Percentiles rank a stretch among this genome's conserved stretches.
Conservation (phyloP, 148 eudicot genomes). For the Silene conica region DNA sequence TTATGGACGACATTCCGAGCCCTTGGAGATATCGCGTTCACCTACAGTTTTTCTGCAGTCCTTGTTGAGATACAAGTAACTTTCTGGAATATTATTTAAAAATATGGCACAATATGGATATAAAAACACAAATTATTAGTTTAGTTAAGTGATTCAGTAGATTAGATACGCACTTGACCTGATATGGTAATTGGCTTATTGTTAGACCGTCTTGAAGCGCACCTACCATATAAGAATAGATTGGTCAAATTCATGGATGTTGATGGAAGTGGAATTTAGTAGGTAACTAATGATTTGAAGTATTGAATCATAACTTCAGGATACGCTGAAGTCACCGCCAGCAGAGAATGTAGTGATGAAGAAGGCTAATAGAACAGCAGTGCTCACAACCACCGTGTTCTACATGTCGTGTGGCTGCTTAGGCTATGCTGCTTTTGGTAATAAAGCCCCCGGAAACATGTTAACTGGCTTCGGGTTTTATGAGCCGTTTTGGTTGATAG, state of each 20-base stretch:
- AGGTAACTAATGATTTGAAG: background rate
- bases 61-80: conserved; percentile 71
- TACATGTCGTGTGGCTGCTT: conserved; percentile 74
- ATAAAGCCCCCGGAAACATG: conserved; percentile 68
- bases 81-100: background rate
- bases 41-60: conserved; percentile 54
- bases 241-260: too few relatives aligned
- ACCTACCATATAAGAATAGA: too few relatives aligned
- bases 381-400: conserved; percentile 50
- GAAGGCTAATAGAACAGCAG: conserved; percentile 44
- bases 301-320: conserved; percentile 27
- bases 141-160: too few relatives aligned
- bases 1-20: conserved; percentile 59
- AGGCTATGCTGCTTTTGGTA: conserved; percentile 77
- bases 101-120: background rate
- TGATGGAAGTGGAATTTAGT: background rate
- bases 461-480: conserved; percentile 72
- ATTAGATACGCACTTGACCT: background rate
- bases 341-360: conserved; percentile 72
- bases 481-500: conserved; percentile 71
- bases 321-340: conserved; percentile 54
- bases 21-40: conserved; percentile 72
- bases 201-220: too few relatives aligned
- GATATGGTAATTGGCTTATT: background rate
- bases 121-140: too few relatives aligned